Evolutionary conservation across 768 basidiomycete genomes (phyloP), one percentile per base, ranked within the genome.

Genomic region (Lactarius psammicola): DNA sequence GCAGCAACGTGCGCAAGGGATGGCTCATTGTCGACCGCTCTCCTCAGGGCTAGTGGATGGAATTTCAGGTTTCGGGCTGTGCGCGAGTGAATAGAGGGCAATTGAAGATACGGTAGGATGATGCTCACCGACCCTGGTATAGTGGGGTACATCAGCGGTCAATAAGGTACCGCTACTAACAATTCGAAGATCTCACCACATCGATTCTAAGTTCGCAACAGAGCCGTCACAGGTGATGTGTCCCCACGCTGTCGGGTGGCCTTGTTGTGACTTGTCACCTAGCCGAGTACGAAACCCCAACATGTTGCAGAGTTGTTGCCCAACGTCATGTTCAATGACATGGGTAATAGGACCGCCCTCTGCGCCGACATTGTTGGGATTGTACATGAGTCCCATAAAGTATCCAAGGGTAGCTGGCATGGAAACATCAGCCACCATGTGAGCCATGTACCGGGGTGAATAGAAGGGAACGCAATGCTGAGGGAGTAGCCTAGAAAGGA

Each of bases 161-260:
- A 66, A 54, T 49, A 36, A 26, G 7, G 28, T 11, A 6, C 31
- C 36, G 6, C 20, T 28, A 59, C 28, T 8, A 63, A 40, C n/a
- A 46, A 42, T 11, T 31, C 26, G 58, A 59, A 11, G 10, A 38
- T 59, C 76, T 65, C 55, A 77, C 80, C 80, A 81, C 64, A 81
- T 78, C n/a, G 81, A 79, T 69, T 82, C 81, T 61, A 81, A 55
- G 66, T 82, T 82, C 3, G 81, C 81, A 9, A 82, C 73, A 15
- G 80, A 75, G 2, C 81, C 81, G 51, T 74, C 81, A 49, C 74
- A 76, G 15, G 80, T 74, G 53, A 82, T 76, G 68, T 82, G 81
- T 0, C 81, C 81, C 80, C 80, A 82, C 18, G 68, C 53, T 13
- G 57, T 58, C 20, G 68, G 70, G 9, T 38, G 51, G 26, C 49